Base-by-base conservation (phyloP, 1,284 basidiomycete species). In the Singerocomus inundabilis region DNA sequence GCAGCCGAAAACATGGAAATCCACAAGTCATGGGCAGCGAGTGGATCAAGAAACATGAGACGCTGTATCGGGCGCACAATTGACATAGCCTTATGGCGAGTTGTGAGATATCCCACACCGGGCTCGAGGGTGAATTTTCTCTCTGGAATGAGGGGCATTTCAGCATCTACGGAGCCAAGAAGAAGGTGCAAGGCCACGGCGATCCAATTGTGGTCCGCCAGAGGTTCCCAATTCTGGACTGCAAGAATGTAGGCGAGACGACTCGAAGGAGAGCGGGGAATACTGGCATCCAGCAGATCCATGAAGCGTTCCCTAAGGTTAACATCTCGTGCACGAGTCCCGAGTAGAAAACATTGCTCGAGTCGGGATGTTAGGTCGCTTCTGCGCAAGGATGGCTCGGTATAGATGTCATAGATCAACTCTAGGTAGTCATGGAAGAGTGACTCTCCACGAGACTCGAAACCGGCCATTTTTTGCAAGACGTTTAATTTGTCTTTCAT, bases 401-500 rank as follows among this genome's bases (percentile, higher is more conserved):
- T 91, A 73, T 98, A 99, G 61, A 99, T 95, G 58, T 95, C 91
- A 63, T 92, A 90, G 55, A 99, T 91, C 49, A 99, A 78, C 55
- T 93, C 87, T 52, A 99, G 77, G 66, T 94, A 99, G 44, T 87
- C 82, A 51, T 86, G 83, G 69, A 92, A 91, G 5, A 99, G 77
- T 11, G 71, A 57, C 13, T 88, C 82, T 26, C 85, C 85, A 41
- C 90, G 84, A 35, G 78, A 78, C 71, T 99, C 96, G 66, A 91
- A 97, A 16, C 81, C 77, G 28, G 84, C 81, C 93, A 99, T 98
- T 69, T 93, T 94, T 64, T 92, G 82, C 54, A 99, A 69, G 31
- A 99, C 73, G 29, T 80, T 85, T 1, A 95, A 90, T 70, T 98
- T 99, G 72, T 99, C 98, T 71, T 98, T 98, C 78, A 93, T 88